These are phyloP conservation scores for Coprinopsis sp. DNA, from an alignment of 768 basidiomycete genomes.

Conservation along the genomic window DNA sequence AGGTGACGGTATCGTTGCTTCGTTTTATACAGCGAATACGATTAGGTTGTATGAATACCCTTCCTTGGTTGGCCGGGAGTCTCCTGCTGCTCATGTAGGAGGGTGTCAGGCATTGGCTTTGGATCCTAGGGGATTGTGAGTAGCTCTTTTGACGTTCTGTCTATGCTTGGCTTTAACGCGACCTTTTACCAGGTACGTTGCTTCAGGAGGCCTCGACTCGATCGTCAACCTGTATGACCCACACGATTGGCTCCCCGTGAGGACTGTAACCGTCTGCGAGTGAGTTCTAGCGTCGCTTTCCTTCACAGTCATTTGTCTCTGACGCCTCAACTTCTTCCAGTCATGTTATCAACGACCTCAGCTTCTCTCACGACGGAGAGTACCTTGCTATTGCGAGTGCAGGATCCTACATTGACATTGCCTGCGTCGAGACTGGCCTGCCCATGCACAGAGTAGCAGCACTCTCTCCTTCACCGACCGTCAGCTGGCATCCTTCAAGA, in stretches of 20 bases:
- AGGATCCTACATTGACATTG: constrained; percentile 74
- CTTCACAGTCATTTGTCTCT: neutral
- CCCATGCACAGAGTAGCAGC: constrained; percentile 76
- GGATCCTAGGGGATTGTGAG: constrained; percentile 73
- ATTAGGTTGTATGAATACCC: constrained; percentile 71
- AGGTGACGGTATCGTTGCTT: constrained; percentile 67
- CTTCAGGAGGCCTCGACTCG: constrained; percentile 76
- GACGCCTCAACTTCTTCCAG: constrained; percentile 33
- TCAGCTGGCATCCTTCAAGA: constrained; percentile 79
- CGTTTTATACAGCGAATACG: constrained; percentile 58
- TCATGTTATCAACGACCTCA: constrained; percentile 65
- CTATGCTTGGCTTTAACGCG: neutral
- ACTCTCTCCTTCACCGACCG: constrained; percentile 66
- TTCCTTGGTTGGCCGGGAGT: constrained; percentile 51
- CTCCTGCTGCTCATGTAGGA: constrained; percentile 70
- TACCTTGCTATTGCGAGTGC: constrained; percentile 72
- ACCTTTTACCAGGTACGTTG: constrained; percentile 53
- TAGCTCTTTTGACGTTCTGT: neutral
- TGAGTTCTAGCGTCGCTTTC: constrained; percentile 32
- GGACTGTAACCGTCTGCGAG: constrained; percentile 80
- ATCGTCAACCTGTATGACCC: constrained; percentile 80
- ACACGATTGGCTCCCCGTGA: constrained; percentile 74
- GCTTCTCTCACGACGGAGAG: constrained; percentile 82
- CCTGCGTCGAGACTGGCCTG: constrained; percentile 65
- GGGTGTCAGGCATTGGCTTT: constrained; percentile 74